These are phyloP conservation scores for Cyclotella atomus DNA, from an alignment of 108 stramenopile species.

Conservation along the genomic window DNA sequence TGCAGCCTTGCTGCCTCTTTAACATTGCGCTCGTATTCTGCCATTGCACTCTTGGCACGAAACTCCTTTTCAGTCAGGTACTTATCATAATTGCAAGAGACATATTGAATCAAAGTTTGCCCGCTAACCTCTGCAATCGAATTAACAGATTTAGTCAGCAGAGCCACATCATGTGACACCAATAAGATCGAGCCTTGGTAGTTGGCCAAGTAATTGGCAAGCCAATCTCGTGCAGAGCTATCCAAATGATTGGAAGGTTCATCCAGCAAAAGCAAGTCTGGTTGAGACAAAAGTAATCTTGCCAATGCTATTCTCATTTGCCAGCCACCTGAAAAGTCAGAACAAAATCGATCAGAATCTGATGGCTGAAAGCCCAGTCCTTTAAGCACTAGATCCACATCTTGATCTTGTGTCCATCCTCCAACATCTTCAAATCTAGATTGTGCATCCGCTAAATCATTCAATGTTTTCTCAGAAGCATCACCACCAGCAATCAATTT, in stretches of 20 bases:
- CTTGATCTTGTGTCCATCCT: conserved; percentile 89
- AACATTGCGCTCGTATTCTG: conserved; percentile 84
- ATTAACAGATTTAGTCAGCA: conserved; percentile 77
- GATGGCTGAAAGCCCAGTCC: conserved; percentile 84
- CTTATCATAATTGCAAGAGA: conserved; percentile 73
- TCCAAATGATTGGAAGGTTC: conserved; percentile 87
- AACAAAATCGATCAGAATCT: conserved; percentile 79
- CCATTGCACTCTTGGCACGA: conserved; percentile 72
- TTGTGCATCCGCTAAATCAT: conserved; percentile 65
- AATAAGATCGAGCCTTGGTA: conserved; percentile 87
- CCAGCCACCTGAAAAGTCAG: conserved; percentile 93
- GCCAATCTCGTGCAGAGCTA: conserved; percentile 71
- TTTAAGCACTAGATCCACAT: conserved; percentile 80
- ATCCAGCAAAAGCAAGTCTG: conserved; percentile 83
- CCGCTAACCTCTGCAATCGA: conserved; percentile 86
- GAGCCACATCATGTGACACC: conserved; percentile 86
- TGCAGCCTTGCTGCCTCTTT: conserved; percentile 88
- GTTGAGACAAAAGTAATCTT: conserved; percentile 82
- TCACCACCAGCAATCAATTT: conserved; percentile 53
- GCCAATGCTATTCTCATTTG: conserved; percentile 94
- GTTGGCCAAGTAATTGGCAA: conserved; percentile 78
- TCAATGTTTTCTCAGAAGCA: conserved; percentile 64
- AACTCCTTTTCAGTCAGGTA: conserved; percentile 80
- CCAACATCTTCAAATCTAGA: conserved; percentile 74
- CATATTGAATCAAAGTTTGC: conserved; percentile 61